Percentiles rank a stretch among this genome's conserved stretches.
These are phyloP conservation scores for Clitoria ternatea DNA, from an alignment of 306 rosid species.

Conservation along the genomic window DNA sequence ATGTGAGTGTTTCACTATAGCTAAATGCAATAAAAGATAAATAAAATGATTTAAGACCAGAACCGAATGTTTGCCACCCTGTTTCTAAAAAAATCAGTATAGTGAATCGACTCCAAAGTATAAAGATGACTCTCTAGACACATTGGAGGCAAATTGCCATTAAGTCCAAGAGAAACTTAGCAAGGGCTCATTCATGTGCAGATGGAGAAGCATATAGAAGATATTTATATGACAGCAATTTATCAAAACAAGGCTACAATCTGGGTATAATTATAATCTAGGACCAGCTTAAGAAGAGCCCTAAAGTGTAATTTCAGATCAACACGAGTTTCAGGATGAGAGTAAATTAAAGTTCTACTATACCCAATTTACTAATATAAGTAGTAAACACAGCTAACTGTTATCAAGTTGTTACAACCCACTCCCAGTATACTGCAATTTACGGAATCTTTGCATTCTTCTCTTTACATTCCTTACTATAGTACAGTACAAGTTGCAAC, in stretches of 20 bases:
- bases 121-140: neutral
- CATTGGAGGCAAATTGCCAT: neutral
- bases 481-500: conserved; percentile 6
- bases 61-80: neutral
- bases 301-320: neutral
- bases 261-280: neutral
- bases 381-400: neutral
- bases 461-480: conserved; percentile 7
- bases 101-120: neutral
- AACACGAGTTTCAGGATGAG: neutral
- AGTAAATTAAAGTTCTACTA: neutral
- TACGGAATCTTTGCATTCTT: neutral
- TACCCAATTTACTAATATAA: neutral
- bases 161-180: neutral
- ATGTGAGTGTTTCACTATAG: neutral
- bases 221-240: neutral
- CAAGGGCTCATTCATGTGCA: neutral
- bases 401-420: neutral
- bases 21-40: neutral
- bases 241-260: neutral
- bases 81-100: neutral
- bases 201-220: neutral
- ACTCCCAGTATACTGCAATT: neutral
- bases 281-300: neutral
- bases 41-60: neutral